Evolutionary conservation across 768 basidiomycete genomes (phyloP).

Genomic region (Trichaptum fuscoviolaceum): DNA sequence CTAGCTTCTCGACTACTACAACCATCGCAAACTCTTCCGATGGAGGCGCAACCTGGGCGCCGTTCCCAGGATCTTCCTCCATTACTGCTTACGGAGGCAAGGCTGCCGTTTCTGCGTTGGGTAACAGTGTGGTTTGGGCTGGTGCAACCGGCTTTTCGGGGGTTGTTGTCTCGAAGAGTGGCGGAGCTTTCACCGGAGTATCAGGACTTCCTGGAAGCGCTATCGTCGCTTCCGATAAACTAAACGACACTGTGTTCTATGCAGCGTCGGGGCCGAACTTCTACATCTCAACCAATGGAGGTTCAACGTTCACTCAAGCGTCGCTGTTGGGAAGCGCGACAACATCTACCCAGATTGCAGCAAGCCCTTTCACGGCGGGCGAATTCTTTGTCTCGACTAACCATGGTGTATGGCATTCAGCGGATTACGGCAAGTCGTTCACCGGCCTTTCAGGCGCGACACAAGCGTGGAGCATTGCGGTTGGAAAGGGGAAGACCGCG

Average conservation of each 20-base stretch:
- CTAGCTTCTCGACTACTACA: background rate
- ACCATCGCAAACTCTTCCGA: conserved; percentile 18
- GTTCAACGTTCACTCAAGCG: conserved; percentile 14
- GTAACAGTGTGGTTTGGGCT: conserved; percentile 16
- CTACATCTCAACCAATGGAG: conserved; percentile 15
- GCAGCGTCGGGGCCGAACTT: conserved; percentile 14
- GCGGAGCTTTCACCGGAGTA: conserved; percentile 12
- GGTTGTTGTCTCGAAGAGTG: conserved; percentile 11
- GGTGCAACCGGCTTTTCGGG: conserved; percentile 10
- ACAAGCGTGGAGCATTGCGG: conserved; percentile 14
- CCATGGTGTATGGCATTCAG: conserved; percentile 15
- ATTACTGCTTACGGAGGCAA: conserved; percentile 12
- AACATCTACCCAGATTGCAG: conserved; percentile 13
- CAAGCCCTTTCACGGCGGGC: conserved; percentile 11
- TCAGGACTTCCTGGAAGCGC: conserved; percentile 12
- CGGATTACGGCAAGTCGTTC: conserved; percentile 16
- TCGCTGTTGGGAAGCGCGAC: conserved; percentile 12
- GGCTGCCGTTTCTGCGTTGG: conserved; percentile 16
- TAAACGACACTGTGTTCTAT: conserved; percentile 14
- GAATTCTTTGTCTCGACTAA: conserved; percentile 18
- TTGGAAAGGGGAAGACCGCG: conserved; percentile 17
- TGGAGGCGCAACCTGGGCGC: conserved; percentile 15
- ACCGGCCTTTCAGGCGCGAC: conserved; percentile 11
- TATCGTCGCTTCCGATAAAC: conserved; percentile 18
- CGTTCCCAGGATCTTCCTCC: conserved; percentile 8